Evolutionary conservation across 345 rosid species (phyloP).

Genomic region (thale cress (Arabidopsis thaliana)): TAIR10.1 NC_003076.8:4636501-4637000

Average conservation of each 20-base stretch:
- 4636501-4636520: slow-evolving; percentile 40
- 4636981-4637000: slow-evolving; percentile 16
- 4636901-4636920: neutral
- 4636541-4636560: neutral
- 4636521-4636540: slow-evolving; percentile 48
- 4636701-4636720: slow-evolving; percentile 34
- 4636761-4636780: slow-evolving; percentile 16
- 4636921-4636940: neutral
- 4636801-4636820: neutral
- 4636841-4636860: neutral
- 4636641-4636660: slow-evolving; percentile 16
- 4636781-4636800: slow-evolving; percentile 4
- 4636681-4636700: neutral
- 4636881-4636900: neutral
- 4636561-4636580: slow-evolving; percentile 23
- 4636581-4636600: slow-evolving; percentile 37
- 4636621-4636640: neutral
- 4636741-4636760: slow-evolving; percentile 33
- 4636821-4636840: neutral
- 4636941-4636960: slow-evolving; percentile 7
- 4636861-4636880: slow-evolving; percentile 17
- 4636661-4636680: slow-evolving; percentile 41
- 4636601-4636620: slow-evolving; percentile 28
- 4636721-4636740: slow-evolving; percentile 33
- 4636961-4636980: neutral